These are phyloP conservation scores for Deakozyma indianensis DNA, from an alignment of 805 yeast species.

Conservation along the genomic window DNA sequence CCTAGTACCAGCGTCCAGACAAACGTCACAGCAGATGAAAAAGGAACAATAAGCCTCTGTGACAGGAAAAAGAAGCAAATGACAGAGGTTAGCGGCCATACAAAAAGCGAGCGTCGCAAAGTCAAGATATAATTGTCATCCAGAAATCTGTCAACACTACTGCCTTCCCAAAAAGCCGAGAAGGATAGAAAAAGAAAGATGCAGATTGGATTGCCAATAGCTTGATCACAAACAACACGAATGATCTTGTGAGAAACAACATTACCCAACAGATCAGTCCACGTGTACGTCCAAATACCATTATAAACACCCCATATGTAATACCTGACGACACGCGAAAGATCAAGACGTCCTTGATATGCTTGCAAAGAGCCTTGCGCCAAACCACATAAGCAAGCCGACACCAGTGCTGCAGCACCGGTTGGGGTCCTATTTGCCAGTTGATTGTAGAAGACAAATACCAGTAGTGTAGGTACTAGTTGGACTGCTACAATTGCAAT, in stretches of 20 bases:
- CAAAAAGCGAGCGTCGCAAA: conserved; percentile 11
- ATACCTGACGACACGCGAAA: conserved; percentile 16
- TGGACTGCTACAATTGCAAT: not conserved
- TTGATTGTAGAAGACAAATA: conserved; percentile 8
- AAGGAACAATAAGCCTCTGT: conserved; percentile 11
- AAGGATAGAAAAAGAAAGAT: conserved; percentile 19
- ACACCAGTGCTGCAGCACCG: conserved; percentile 20
- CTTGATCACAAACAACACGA: conserved; percentile 19
- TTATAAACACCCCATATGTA: conserved; percentile 24
- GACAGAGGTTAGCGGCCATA: conserved; percentile 16
- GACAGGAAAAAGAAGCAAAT: conserved; percentile 11
- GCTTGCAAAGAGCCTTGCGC: conserved; percentile 21
- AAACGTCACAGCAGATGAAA: conserved; percentile 11
- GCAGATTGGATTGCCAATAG: conserved; percentile 20
- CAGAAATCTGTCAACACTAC: conserved; percentile 17
- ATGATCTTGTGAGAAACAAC: conserved; percentile 10
- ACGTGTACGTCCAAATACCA: conserved; percentile 23
- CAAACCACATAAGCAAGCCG: conserved; percentile 18
- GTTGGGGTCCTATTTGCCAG: conserved; percentile 13
- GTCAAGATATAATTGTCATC: conserved; percentile 14
- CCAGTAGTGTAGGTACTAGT: not conserved
- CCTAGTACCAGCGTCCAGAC: conserved; percentile 18
- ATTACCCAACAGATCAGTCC: conserved; percentile 21
- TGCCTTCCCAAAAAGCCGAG: conserved; percentile 24
- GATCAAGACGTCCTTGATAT: conserved; percentile 9